Evolutionary conservation across 495 filamentous ascomycete species (phyloP).

Genomic region (Filosporella fistucella): DNA sequence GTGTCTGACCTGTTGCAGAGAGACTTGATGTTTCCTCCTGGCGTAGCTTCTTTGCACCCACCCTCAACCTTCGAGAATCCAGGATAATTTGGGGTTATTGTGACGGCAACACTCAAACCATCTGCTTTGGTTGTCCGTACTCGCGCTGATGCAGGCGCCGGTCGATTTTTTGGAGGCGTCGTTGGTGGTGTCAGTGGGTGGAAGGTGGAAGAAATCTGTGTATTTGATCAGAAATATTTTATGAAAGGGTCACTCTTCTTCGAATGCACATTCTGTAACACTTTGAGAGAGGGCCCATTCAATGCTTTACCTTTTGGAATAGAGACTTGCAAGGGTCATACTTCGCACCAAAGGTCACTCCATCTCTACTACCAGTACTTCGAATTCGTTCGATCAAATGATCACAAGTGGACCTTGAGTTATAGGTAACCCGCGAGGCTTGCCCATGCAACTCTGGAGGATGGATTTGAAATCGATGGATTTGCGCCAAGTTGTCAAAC

Average conservation of each 20-base stretch:
- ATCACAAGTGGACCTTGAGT: conserved; percentile 61
- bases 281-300: no score
- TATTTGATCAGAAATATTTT: no score
- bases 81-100: conserved; percentile 53
- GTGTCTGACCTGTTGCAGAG: conserved; percentile 50
- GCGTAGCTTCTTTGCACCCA: not conserved
- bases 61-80: conserved; percentile 28
- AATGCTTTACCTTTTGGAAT: conserved; percentile 64
- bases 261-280: no score
- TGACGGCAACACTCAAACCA: conserved; percentile 53
- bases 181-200: not conserved
- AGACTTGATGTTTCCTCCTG: not conserved
- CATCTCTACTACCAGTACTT: conserved; percentile 40
- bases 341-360: conserved; percentile 56
- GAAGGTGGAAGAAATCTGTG: conserved; percentile 52
- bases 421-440: conserved; percentile 55
- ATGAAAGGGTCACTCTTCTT: no score
- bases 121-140: conserved; percentile 18
- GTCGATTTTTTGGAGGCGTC: not conserved
- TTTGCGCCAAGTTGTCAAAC: conserved; percentile 74
- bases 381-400: conserved; percentile 48
- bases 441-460: conserved; percentile 19
- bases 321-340: conserved; percentile 63
- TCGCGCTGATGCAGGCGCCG: not conserved
- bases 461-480: conserved; percentile 55